Percentiles rank a stretch among this genome's conserved stretches.
Evolutionary conservation across 1,284 basidiomycete species (phyloP).

Genomic region (Tylopilus sp.): DNA sequence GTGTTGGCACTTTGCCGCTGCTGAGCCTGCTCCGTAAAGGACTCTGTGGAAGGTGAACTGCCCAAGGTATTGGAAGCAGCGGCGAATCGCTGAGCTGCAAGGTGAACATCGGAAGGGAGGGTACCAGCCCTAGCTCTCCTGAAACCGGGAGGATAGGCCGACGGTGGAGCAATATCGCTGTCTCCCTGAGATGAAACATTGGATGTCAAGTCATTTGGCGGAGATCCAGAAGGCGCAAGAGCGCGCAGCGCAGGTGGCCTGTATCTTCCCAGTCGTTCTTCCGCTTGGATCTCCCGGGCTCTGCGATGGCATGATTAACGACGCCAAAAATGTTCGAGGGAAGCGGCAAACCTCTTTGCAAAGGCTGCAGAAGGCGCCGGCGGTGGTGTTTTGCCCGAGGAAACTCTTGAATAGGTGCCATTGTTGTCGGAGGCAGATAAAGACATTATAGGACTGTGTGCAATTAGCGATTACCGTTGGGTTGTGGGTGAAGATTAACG

Average conservation of each 20-base stretch:
- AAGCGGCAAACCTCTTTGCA: slow-evolving; percentile 66
- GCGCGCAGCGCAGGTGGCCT: slow-evolving; percentile 77
- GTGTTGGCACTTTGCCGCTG: slow-evolving; percentile 45
- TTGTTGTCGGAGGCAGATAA: slow-evolving; percentile 79
- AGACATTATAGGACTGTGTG: slow-evolving; percentile 76
- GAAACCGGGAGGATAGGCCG: slow-evolving; percentile 75
- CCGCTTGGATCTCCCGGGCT: slow-evolving; percentile 78
- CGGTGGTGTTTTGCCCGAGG: slow-evolving; percentile 84
- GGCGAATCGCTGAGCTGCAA: slow-evolving; percentile 79
- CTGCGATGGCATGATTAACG: slow-evolving; percentile 40
- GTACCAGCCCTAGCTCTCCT: slow-evolving; percentile 86
- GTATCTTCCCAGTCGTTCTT: slow-evolving; percentile 70
- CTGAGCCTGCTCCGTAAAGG: slow-evolving; percentile 60
- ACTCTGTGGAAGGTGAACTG: slow-evolving; percentile 60
- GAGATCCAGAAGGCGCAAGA: slow-evolving; percentile 65
- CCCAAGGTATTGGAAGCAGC: slow-evolving; percentile 61
- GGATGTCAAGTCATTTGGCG: slow-evolving; percentile 62
- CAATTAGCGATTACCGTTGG: slow-evolving; percentile 77
- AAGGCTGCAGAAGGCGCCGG: slow-evolving; percentile 86
- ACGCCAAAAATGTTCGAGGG: slow-evolving; percentile 7
- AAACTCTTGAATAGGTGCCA: slow-evolving; percentile 71
- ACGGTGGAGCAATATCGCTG: slow-evolving; percentile 57
- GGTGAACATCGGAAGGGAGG: slow-evolving; percentile 84
- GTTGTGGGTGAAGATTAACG: slow-evolving; percentile 48
- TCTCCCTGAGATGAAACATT: slow-evolving; percentile 58